Base-by-base conservation (phyloP, 495 filamentous ascomycete genomes). In the Daldinia childiae region DNA sequence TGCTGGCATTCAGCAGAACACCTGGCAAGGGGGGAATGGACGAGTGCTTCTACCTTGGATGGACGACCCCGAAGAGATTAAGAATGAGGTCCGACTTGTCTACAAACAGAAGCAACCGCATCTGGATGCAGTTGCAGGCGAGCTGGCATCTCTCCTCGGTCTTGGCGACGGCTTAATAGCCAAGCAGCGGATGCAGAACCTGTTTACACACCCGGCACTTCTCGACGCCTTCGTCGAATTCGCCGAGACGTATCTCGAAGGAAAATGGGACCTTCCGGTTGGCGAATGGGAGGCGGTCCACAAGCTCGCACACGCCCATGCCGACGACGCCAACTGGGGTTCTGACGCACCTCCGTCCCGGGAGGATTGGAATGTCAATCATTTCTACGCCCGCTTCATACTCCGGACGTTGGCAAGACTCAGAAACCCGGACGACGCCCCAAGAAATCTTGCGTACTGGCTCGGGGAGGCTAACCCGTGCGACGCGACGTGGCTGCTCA, bases 121-220 rank as follows among this genome's bases (percentile, higher is more conserved):
- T 4, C 11, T 54, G 5, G 63, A 72, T 2, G 26, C 52, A 3
- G 67, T 66, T 1, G 56, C 64, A 0, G 56, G 55, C 1, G 62
- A 70, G 17, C 41, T 77, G 7, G 68, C 73, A 6, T 76, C 82
- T 54, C 77, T 80, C 48, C 79, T 80, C 32, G 80, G 77, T 12
- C 61, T 76, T 43, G 71, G 76, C 3, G 24, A 62, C 11, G 52
- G 56, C 32, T 39, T 62, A 7, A 2, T 77, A 6, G 71, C 62
- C 11, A 64, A 45, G 21, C 43, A 55, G n/a, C 48, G 73, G 26
- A 69, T 68, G 6, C 60, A 74, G 36, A 29, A 43, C 14, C 62
- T 77, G 1, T 72, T 77, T 21, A 55, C 9, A 9, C 74, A 75
- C 34, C 68, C 68, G 12, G 65, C 50, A 1, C 58, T 76, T 9